Conservation (phyloP, 371 early-diverging fungal species). For the Mucor ambiguus region DNA sequence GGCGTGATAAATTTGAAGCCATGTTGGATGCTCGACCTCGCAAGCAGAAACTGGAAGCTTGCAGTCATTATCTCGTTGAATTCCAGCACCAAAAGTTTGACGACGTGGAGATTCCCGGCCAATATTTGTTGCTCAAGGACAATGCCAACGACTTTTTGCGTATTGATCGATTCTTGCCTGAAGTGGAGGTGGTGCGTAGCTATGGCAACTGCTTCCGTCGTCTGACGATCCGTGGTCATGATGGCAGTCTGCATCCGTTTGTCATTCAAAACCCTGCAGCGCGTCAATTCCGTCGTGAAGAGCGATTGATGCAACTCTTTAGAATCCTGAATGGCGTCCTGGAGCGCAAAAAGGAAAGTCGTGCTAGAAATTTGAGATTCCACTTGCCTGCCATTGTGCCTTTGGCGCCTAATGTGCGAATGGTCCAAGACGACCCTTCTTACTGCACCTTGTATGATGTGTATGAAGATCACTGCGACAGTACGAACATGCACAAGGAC, state of each 20-base stretch:
- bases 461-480: conserved; percentile 81
- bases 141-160: conserved; percentile 89
- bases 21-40: conserved; percentile 80
- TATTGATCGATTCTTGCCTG: conserved; percentile 93
- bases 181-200: conserved; percentile 78
- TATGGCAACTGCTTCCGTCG: conserved; percentile 76
- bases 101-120: conserved; percentile 97
- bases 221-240: conserved; percentile 88
- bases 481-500: conserved; percentile 72
- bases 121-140: conserved; percentile 85
- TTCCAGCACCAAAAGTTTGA: conserved; percentile 98
- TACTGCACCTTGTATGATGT: conserved; percentile 85
- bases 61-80: conserved; percentile 91
- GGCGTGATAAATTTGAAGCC: conserved; percentile 90
- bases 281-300: conserved; percentile 88
- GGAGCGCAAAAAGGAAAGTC: conserved; percentile 75
- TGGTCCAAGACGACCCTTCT: conserved; percentile 89
- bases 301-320: conserved; percentile 91
- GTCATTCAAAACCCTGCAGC: conserved; percentile 90
- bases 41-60: conserved; percentile 80
- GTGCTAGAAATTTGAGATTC: conserved; percentile 81
- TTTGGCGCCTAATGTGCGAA: conserved; percentile 87
- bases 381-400: conserved; percentile 91
- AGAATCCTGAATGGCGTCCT: conserved; percentile 85
- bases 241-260: conserved; percentile 89